These are phyloP conservation scores for Pseudonitzschia delicatissima DNA, from an alignment of 108 stramenopile genomes.

Conservation along the genomic window DNA sequence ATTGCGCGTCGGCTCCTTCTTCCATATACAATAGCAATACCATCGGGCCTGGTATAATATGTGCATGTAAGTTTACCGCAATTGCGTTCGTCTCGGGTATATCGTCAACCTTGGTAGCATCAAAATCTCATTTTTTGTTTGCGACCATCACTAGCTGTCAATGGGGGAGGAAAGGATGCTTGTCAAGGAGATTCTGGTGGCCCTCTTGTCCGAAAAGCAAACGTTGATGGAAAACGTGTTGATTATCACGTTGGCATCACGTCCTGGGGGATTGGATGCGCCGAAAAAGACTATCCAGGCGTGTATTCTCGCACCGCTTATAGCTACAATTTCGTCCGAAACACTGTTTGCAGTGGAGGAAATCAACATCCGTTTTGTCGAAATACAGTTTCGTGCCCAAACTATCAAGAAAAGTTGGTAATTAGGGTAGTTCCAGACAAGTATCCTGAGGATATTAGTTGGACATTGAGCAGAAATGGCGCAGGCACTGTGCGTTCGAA, in stretches of 20 bases:
- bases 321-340: background rate
- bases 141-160: too few relatives aligned
- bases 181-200: background rate
- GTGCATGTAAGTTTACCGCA: too few relatives aligned
- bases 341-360: background rate
- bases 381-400: background rate
- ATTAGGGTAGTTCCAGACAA: background rate
- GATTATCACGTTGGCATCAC: slow-evolving; percentile 31
- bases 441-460: background rate
- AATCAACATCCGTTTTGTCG: background rate
- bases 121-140: too few relatives aligned
- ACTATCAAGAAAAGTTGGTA: background rate
- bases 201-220: background rate
- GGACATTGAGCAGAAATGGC: background rate
- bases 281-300: background rate
- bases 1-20: background rate
- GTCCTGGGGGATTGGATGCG: slow-evolving; percentile 11
- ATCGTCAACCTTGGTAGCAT: too few relatives aligned
- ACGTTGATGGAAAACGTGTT: background rate
- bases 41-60: background rate
- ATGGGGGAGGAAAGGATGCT: background rate
- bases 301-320: background rate
- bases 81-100: too few relatives aligned
- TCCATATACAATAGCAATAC: background rate
- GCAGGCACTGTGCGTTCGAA: background rate